Evolutionary conservation across 2,329 filamentous ascomycete species (phyloP), one percentile per base, ranked within the genome.

Genomic region (Emericellopsis cladophorae): DNA sequence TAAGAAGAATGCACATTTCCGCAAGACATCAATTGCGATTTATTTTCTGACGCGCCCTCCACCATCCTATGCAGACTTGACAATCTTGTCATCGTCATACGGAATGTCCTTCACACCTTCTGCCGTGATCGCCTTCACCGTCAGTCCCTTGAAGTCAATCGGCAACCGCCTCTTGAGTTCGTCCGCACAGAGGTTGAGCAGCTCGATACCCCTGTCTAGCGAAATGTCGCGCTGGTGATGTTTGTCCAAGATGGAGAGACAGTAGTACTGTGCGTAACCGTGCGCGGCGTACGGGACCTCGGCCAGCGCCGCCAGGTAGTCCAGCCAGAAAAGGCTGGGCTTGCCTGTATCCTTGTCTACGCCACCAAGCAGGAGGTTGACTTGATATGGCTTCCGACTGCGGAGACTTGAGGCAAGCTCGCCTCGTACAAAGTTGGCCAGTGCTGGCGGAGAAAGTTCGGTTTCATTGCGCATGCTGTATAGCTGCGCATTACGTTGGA

Each of bases 201-300:
- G 79, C 72, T 95, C 92, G 66, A 95, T 76, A 43, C 92, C 92
- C 62, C 94, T 77, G 47, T 84, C 88, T 41, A 92, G 79, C 46
- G 75, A 76, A 62, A 98, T 96, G 57, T 95, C 83, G 37, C 92
- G 90, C 57, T 95, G 85, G 62, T 98, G 92, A 62, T 98, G 92
- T 72, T 98, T 98, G 69, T 98, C 92, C 40, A 98, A 79, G 52
- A 95, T 93, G 7, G 87, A 93, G 46, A 98, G 74, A 63, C 92
- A 98, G 74, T 98, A 98, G 74, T 96, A 96, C 83, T 98, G 92
- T 52, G 92, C 92, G 66, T 98, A 98, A 52, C 92, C 92, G 55
- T 98, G 93, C 45, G 92, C 92, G 38, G 92, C 93, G 59, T 98
- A 98, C 42, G 92, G 92, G 37, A 98, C 71, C 26, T 84, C 76